Base-by-base conservation (phyloP, 2,329 filamentous ascomycete genomes). In the Trichophyton schoenleinii region DNA sequence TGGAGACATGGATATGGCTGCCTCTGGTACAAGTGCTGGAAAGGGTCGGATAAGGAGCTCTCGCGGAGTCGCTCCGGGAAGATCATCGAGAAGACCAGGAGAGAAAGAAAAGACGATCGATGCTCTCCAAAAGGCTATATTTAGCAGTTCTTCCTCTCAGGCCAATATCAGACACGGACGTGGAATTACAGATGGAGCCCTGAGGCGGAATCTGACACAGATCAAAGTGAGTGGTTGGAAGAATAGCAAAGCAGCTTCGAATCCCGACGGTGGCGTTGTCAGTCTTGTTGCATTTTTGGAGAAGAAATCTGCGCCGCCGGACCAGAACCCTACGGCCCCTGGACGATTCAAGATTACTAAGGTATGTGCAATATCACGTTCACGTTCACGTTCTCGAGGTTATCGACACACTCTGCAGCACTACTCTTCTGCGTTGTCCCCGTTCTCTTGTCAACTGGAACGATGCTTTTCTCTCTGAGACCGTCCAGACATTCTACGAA, bases 231-330 rank as follows among this genome's bases (percentile, higher is more conserved):
- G 78, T 64, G 87, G 87, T 28, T 79, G 89, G 68, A 84, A 81
- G 68, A 74, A 82, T 52, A 90, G 87, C 76, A 89, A 86, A 72
- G 87, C 86, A 6, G 79, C 82, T 9, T 78, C 71, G 31, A 88
- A 89, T 65, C 70, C 80, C 34, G 87, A 87, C 61, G 85, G 87
- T 57, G 87, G 87, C 20, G 70, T 87, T 28, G 79, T 80, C 63
- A 81, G 83, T 63, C 77, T 90, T 34, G 72, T 90, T 60, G 77
- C 78, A 58, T 90, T 89, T 70, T 74, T 91, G 64, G 86, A 90
- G 74, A 83, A 85, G 68, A 89, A 89, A 72, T 81, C 87, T 55
- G 79, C 80, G 61, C 75, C 79, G 65, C 63, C 70, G 65, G 77
- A 83, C 68, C 76, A 77, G 63, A 78, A 78, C 70, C 62, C 69